Percentiles rank a stretch among this genome's conserved stretches.
Conservation (phyloP, 1,139 yeast species). For the Arxiozyma bovina region DNA sequence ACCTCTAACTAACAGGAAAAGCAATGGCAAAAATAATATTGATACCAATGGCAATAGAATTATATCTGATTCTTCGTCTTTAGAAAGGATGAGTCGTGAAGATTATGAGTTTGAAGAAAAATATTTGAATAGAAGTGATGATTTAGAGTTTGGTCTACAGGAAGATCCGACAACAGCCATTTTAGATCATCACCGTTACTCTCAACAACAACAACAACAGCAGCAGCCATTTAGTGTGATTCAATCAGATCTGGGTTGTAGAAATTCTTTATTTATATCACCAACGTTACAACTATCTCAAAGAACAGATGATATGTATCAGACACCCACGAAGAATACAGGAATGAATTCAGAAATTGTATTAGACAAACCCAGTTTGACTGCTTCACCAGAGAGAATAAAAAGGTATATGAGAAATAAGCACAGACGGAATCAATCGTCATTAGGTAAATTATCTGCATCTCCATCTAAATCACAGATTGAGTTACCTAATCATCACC, state of each 20-base stretch:
- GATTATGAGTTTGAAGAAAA: conserved; percentile 1
- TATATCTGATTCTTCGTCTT: conserved; percentile 4
- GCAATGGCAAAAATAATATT: not conserved
- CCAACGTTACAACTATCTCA: conserved; percentile 73
- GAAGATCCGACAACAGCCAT: not conserved
- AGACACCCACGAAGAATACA: conserved; percentile 7
- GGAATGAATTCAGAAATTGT: conserved; percentile 2
- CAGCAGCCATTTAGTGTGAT: conserved; percentile 12
- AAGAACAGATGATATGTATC: conserved; percentile 10
- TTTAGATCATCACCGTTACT: not conserved
- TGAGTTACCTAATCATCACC: not conserved
- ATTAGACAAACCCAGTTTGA: conserved; percentile 20
- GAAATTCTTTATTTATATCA: conserved; percentile 51
- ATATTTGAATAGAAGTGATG: not conserved
- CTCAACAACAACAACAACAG: not conserved
- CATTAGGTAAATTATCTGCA: conserved; percentile 1
- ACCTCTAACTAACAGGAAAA: not conserved
- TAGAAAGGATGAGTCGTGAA: conserved; percentile 1
- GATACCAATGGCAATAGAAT: not conserved
- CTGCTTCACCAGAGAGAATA: conserved; percentile 27
- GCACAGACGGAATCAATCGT: not conserved
- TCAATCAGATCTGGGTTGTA: conserved; percentile 15
- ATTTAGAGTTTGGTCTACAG: not conserved
- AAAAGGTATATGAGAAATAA: conserved; percentile 7
- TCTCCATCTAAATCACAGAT: conserved; percentile 1